Percentiles rank a stretch among this genome's conserved stretches.
These are phyloP conservation scores for Coniella lustricola DNA, from an alignment of 2,329 filamentous ascomycete genomes.

Conservation along the genomic window DNA sequence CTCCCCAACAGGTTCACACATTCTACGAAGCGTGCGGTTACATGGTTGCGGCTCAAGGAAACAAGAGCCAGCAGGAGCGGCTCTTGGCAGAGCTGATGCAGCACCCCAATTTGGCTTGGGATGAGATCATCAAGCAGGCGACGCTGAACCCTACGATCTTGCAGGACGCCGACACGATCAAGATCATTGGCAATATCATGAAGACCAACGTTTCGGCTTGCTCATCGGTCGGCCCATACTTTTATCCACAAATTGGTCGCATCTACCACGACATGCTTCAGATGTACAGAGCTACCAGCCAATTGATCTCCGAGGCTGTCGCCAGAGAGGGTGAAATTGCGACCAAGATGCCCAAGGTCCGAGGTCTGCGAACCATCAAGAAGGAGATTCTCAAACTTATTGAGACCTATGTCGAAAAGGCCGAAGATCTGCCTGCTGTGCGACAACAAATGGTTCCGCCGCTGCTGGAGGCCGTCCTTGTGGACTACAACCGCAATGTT, in stretches of 20 bases:
- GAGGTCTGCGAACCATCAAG: constrained; percentile 93
- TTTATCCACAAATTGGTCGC: constrained; percentile 93
- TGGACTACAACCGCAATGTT: constrained; percentile 97
- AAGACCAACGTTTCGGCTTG: constrained; percentile 99
- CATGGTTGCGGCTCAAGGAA: constrained; percentile 97
- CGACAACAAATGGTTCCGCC: constrained; percentile 93
- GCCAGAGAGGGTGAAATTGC: constrained; percentile 82
- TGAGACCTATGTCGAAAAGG: constrained; percentile 96
- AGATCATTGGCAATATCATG: constrained; percentile 99
- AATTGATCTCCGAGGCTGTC: constrained; percentile 90
- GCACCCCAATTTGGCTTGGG: constrained; percentile 90
- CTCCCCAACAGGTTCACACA: constrained; percentile 94
- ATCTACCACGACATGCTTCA: constrained; percentile 98
- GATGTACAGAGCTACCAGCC: constrained; percentile 97
- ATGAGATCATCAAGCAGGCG: constrained; percentile 84
- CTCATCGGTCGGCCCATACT: constrained; percentile 91
- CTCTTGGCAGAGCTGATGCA: constrained; percentile 88
- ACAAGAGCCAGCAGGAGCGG: constrained; percentile 88
- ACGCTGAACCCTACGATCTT: constrained; percentile 79
- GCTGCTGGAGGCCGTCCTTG: constrained; percentile 82
- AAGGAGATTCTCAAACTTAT: constrained; percentile 99
- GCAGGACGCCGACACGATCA: constrained; percentile 91
- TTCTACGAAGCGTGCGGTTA: constrained; percentile 99
- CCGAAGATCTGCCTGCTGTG: constrained; percentile 90
- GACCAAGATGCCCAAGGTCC: constrained; percentile 94